Base-by-base conservation (phyloP, 75 land plant genomes). In the Picea glauca region DNA sequence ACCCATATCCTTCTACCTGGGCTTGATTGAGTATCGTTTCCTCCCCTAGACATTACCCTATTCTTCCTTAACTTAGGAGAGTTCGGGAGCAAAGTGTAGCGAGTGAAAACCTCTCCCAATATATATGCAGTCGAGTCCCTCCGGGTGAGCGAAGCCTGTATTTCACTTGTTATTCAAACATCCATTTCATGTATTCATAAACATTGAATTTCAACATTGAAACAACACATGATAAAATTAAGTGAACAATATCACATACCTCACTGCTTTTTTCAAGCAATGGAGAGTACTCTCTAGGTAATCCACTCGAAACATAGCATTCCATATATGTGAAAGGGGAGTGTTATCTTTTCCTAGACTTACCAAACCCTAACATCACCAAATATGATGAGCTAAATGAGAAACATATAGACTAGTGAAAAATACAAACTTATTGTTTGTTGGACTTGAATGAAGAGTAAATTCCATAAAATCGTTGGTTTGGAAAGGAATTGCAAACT, bases 341-440 rank as follows among this genome's bases (percentile, higher is more conserved):
- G 40, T 54, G 59, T 68, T 78, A 1, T 58, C 60, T 31, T 67
- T 67, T 70, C 62, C 50, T 77, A 8, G 13, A 32, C 13, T 79
- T 50, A 46, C 76, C 90, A 14, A 80, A 80, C 0, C 90, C 90
- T 86, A 72, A 8, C 20, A 64, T 8, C 11, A n/a, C 33, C 1
- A 38, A 26, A 23, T 77, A 15, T 21, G 20, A 67, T 26, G 7
- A 1, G 1, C 5, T 14, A 0, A 77, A 17, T 12, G 23, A 32
- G 21, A 46, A 54, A 13, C 11, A 31, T 15, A 20, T 7, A 62
- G 11, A 38, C 11, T 60, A 21, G 20, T 63, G 11, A 20, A 46
- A 23, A 50, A 18, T 26, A 61, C 58, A 62, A 58, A 73, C 62
- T 30, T 80, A 60, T 5, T 60, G 62, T 0, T 60, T 60, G 0